Base-by-base conservation (phyloP, 2,329 filamentous ascomycete species). In the Claviceps africana region DNA sequence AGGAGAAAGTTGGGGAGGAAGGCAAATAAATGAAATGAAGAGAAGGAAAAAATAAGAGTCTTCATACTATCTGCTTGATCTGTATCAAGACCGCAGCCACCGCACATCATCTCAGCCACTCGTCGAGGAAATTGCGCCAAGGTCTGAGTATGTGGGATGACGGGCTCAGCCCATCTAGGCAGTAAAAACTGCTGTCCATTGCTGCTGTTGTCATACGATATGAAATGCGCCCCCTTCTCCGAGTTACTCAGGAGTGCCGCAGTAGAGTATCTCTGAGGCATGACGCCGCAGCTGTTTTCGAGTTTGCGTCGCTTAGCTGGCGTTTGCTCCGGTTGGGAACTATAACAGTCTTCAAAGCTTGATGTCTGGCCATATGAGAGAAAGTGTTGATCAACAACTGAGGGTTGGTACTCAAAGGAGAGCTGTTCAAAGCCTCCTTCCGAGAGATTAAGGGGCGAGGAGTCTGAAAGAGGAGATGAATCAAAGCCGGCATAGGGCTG, bases 221-320 rank as follows among this genome's bases (percentile, higher is more conserved):
- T 43, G 19, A 48, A 22, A 22, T 30, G 11, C 9, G 33, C 19
- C 28, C 13, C n/a, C 19, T 54, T 54, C 19, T 54, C 52, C 22
- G 15, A 11, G 13, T 17, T 42, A 13, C 19, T 48, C 7, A 47
- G 51, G 21, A 15, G 31, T n/a, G 33, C 17, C 17, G 11, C 55
- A 17, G 58, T 39, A 50, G 51, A 56, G 51, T 54, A 53, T 44
- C 57, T 56, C 21, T 57, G 56, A 48, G 60, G 55, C 68, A 71
- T 70, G 15, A 50, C 31, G 56, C 62, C 53, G 53, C 62, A 51
- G 50, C 60, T 58, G 56, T 61, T 54, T 44, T 59, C 57, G 51
- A 63, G 51, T 56, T 58, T 65, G 55, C 61, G 64, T 53, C 64
- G 64, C 55, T 70, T 70, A 31, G 58, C 57, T 37, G 59, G 60